phyloP scores from a whole-genome alignment of 768 basidiomycete genomes.

The Boletellus ananiceps region DNA sequence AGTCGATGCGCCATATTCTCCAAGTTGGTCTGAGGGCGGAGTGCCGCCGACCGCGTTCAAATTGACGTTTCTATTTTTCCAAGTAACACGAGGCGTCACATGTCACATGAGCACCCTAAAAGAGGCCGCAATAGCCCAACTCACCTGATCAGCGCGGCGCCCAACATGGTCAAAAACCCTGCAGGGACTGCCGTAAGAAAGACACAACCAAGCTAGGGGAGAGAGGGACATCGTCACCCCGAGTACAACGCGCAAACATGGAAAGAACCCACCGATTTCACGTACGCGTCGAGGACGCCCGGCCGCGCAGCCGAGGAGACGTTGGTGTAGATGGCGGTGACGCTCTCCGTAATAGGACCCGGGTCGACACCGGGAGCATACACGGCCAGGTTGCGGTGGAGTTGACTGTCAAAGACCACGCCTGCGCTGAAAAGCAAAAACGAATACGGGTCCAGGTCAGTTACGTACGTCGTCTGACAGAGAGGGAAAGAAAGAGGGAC shows the following conservation, averaged over 20 bases:
- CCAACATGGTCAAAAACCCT: conserved; percentile 7
- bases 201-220: conserved; percentile 8
- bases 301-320: conserved; percentile 3
- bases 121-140: background rate
- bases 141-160: conserved; percentile 10
- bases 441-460: no score
- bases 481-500: no score
- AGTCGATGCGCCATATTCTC: background rate
- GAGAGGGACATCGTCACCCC: no score
- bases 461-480: no score
- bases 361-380: conserved; percentile 11
- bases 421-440: background rate
- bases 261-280: conserved; percentile 6
- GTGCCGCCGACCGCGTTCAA: background rate
- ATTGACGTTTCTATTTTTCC: conserved; percentile 4
- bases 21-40: background rate
- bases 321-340: conserved; percentile 8
- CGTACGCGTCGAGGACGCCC: conserved; percentile 10
- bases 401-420: conserved; percentile 7
- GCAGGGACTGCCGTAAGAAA: conserved; percentile 11
- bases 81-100: background rate
- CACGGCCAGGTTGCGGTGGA: conserved; percentile 4
- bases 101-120: background rate
- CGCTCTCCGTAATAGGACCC: conserved; percentile 2
- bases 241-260: background rate